phyloP scores from a whole-genome alignment of 306 rosid genomes.

The Prunus persica region Prunus_persica_NCBIv2 NC_034016.1:17177001-17177500 shows the following conservation, averaged over 20 bases:
- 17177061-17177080: constrained; percentile 9
- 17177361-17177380: constrained; percentile 5
- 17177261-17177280: constrained; percentile 17
- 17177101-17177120: constrained; percentile 12
- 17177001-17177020: background rate
- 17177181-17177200: constrained; percentile 56
- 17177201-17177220: constrained; percentile 1
- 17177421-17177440: constrained; percentile 95
- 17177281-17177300: constrained; percentile 29
- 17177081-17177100: constrained; percentile 5
- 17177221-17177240: background rate
- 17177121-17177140: constrained; percentile 26
- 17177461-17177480: constrained; percentile 96
- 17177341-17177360: constrained; percentile 7
- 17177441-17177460: constrained; percentile 99
- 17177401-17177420: constrained; percentile 92
- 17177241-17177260: background rate
- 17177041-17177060: background rate
- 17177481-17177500: constrained; percentile 63
- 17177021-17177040: constrained; percentile 12
- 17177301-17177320: constrained; percentile 8
- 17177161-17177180: constrained; percentile 52
- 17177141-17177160: background rate
- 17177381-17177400: constrained; percentile 72
- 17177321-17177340: constrained; percentile 32